Percentiles rank a stretch among this genome's conserved stretches.
phyloP scores from a whole-genome alignment of 148 eudicot species.

The Rhododendron griersonianum region DNA sequence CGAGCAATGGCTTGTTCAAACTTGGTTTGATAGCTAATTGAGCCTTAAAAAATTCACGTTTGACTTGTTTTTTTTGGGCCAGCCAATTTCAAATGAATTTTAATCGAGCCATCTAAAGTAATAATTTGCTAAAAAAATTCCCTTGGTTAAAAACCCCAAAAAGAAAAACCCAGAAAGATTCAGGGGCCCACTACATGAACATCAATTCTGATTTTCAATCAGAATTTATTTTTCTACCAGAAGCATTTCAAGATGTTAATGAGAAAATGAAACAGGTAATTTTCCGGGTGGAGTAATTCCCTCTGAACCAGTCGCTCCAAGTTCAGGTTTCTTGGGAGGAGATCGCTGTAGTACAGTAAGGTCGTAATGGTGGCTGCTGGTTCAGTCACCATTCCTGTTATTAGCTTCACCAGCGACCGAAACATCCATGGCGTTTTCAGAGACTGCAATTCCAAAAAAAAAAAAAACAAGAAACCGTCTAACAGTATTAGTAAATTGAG shows the following conservation, averaged over 20 bases:
- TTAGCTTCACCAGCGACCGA: slow-evolving; percentile 26
- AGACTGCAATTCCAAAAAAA: slow-evolving; percentile 19
- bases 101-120: too few relatives aligned
- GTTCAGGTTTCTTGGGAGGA: slow-evolving; percentile 30
- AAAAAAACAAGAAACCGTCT: background rate
- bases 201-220: too few relatives aligned
- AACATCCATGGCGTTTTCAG: slow-evolving; percentile 31
- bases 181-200: background rate
- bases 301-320: slow-evolving; percentile 32
- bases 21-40: too few relatives aligned
- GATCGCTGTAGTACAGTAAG: slow-evolving; percentile 34
- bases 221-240: slow-evolving; percentile 18
- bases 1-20: too few relatives aligned
- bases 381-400: slow-evolving; percentile 23
- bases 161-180: background rate
- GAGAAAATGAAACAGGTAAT: slow-evolving; percentile 40
- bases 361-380: slow-evolving; percentile 40
- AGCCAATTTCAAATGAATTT: too few relatives aligned
- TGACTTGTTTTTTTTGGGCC: too few relatives aligned
- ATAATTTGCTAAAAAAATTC: background rate
- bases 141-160: background rate
- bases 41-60: too few relatives aligned
- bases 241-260: slow-evolving; percentile 40
- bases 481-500: background rate
- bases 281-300: slow-evolving; percentile 33